phyloP scores from a whole-genome alignment of 2,329 filamentous ascomycete genomes.

The Curvularia eragrostidis region DNA sequence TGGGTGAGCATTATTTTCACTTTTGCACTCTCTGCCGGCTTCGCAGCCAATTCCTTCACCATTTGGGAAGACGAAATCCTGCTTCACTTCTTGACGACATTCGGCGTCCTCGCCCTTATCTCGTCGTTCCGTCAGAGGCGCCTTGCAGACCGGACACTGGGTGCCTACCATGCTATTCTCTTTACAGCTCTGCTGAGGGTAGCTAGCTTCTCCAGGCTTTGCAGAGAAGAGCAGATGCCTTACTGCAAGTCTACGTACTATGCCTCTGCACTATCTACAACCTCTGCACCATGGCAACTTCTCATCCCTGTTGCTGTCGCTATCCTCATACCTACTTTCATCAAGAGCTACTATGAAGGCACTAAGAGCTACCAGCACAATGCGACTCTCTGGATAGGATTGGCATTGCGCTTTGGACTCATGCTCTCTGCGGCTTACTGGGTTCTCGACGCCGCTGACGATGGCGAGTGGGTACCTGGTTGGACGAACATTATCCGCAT shows the following conservation, averaged over 20 bases:
- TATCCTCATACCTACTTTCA: conserved; percentile 72
- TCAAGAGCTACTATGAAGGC: conserved; percentile 80
- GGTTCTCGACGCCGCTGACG: conserved; percentile 87
- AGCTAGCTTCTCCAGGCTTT: conserved; percentile 88
- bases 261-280: conserved; percentile 87
- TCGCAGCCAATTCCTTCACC: conserved; percentile 96
- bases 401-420: conserved; percentile 77
- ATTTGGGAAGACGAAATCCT: conserved; percentile 98
- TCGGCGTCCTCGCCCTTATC: conserved; percentile 76
- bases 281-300: conserved; percentile 89
- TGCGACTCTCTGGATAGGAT: conserved; percentile 82
- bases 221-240: conserved; percentile 97
- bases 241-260: conserved; percentile 97
- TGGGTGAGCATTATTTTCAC: conserved; percentile 83
- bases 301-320: conserved; percentile 78
- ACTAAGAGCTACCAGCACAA: conserved; percentile 88
- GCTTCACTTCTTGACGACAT: conserved; percentile 87
- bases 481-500: conserved; percentile 68
- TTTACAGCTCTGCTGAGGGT: conserved; percentile 81
- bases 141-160: conserved; percentile 72
- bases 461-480: conserved; percentile 76
- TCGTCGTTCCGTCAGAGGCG: conserved; percentile 76
- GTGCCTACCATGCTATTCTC: conserved; percentile 81
- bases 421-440: conserved; percentile 82
- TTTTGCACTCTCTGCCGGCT: conserved; percentile 86